A percentile compares a stretch with the other conserved stretches of the same genome.
Evolutionary conservation across 2,329 filamentous ascomycete species (phyloP).

Genomic region (Nemania diffusa): DNA sequence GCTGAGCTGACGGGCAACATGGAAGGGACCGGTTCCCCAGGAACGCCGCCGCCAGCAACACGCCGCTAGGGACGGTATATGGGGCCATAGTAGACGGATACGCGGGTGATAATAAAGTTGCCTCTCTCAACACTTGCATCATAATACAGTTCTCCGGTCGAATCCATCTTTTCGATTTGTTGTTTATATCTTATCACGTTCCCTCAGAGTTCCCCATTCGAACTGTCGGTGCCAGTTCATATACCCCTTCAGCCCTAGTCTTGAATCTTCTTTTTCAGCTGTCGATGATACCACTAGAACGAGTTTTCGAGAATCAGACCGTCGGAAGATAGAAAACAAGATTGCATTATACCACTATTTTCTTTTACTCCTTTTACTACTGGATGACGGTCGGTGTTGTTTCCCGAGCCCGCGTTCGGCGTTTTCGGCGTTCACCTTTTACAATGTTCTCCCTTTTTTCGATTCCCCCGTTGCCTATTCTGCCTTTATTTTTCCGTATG

Average conservation of each 20-base stretch:
- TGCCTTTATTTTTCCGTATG: not conserved
- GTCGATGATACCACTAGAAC: slow-evolving; percentile 52
- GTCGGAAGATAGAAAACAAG: slow-evolving; percentile 36
- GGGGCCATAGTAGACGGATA: slow-evolving; percentile 40
- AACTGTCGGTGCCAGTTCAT: slow-evolving; percentile 35
- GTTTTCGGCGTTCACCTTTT: slow-evolving; percentile 29
- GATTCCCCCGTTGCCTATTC: not conserved
- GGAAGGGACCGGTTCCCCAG: slow-evolving; percentile 62
- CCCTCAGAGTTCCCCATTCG: slow-evolving; percentile 20
- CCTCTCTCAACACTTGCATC: not conserved
- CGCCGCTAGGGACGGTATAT: slow-evolving; percentile 51
- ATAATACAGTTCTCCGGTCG: slow-evolving; percentile 21
- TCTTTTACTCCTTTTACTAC: slow-evolving; percentile 30
- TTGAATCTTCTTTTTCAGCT: slow-evolving; percentile 36
- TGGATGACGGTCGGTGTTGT: slow-evolving; percentile 30
- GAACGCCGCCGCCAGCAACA: slow-evolving; percentile 49
- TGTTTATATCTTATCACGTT: slow-evolving; percentile 30
- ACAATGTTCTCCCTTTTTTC: slow-evolving; percentile 9
- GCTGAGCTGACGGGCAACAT: slow-evolving; percentile 91
- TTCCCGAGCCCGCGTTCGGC: slow-evolving; percentile 27
- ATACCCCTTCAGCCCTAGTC: slow-evolving; percentile 35
- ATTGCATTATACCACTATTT: slow-evolving; percentile 38
- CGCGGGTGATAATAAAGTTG: slow-evolving; percentile 26
- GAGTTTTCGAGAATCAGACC: slow-evolving; percentile 37
- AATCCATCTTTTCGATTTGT: slow-evolving; percentile 23